Conservation (phyloP, 306 rosid genomes). For the Pyrus bretschneideri region DNA sequence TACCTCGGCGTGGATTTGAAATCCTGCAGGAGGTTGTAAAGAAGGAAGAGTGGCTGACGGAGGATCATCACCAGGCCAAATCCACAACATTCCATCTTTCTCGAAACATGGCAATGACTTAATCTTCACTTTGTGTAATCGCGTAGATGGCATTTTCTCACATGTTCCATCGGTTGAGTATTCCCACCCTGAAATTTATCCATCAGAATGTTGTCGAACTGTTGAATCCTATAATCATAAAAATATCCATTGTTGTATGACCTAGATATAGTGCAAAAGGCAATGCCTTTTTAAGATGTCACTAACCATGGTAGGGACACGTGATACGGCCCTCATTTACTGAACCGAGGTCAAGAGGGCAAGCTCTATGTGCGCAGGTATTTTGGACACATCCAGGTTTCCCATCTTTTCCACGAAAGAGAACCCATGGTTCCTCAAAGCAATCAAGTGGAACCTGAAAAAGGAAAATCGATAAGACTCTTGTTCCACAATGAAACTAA, state of each 20-base stretch:
- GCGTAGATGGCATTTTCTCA: conserved; percentile 96
- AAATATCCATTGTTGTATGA: neutral
- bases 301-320: conserved; percentile 95
- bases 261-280: neutral
- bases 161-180: conserved; percentile 91
- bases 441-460: conserved; percentile 87
- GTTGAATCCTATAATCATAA: neutral
- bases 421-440: conserved; percentile 93
- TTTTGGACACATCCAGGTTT: conserved; percentile 91
- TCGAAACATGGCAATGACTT: conserved; percentile 88
- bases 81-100: conserved; percentile 93
- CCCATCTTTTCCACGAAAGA: conserved; percentile 91
- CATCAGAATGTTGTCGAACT: conserved; percentile 1
- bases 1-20: conserved; percentile 89
- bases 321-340: conserved; percentile 86
- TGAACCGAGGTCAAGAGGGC: conserved; percentile 92
- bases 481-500: neutral
- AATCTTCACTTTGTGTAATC: conserved; percentile 53
- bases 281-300: neutral
- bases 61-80: conserved; percentile 97
- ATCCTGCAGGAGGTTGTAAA: conserved; percentile 81
- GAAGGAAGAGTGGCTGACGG: conserved; percentile 71
- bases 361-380: conserved; percentile 97
- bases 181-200: conserved; percentile 79
- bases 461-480: conserved; percentile 10